Evolutionary conservation across 2,329 filamentous ascomycete species (phyloP).

Genomic region (Zymoseptoria crescenta): DNA sequence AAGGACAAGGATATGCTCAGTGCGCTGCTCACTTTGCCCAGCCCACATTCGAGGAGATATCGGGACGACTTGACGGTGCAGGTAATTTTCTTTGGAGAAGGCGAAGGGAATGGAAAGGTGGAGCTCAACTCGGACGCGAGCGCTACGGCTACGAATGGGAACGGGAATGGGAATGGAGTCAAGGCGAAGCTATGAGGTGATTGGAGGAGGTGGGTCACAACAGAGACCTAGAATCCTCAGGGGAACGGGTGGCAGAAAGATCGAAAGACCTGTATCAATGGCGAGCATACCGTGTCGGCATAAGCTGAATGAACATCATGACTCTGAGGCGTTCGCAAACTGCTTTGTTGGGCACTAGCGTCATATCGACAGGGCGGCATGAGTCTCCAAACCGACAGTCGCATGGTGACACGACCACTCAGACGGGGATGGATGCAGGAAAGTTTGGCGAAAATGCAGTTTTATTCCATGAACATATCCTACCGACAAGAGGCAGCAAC

Average conservation of each 20-base stretch:
- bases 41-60: conserved; percentile 85
- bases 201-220: background rate
- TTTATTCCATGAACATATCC: no score
- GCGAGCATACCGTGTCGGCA: no score
- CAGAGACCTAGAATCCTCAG: background rate
- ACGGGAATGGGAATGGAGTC: conserved; percentile 8
- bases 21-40: conserved; percentile 81
- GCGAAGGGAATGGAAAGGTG: conserved; percentile 64
- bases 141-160: conserved; percentile 37
- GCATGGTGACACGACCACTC: no score
- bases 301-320: no score
- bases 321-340: no score
- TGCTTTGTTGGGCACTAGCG: no score
- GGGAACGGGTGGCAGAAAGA: background rate
- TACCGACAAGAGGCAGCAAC: no score
- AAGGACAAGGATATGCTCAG: conserved; percentile 91
- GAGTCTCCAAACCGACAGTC: no score
- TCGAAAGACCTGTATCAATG: no score
- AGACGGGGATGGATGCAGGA: no score
- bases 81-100: conserved; percentile 93
- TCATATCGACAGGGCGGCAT: no score
- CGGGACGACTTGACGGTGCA: conserved; percentile 94
- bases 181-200: conserved; percentile 21
- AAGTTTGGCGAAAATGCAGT: no score
- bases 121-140: conserved; percentile 82